Evolutionary conservation across 106 monocot genomes (phyloP).

Genomic region (Dendrobium huoshanense): DNA sequence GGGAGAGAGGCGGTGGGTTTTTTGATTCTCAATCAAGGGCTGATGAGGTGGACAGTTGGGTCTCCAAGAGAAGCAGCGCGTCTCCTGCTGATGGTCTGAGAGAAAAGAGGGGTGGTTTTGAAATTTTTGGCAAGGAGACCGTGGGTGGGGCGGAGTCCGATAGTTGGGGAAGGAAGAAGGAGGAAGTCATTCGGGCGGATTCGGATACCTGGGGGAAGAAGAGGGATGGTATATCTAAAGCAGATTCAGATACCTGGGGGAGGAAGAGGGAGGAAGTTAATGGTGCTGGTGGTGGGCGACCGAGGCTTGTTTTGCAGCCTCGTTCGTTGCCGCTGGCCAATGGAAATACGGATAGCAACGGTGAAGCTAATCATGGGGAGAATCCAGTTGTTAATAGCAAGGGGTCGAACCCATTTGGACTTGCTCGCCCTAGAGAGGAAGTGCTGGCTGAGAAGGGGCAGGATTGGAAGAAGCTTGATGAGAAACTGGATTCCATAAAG

Average conservation of each 20-base stretch:
- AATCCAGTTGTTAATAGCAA: slow-evolving; percentile 15
- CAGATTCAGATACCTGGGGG: slow-evolving; percentile 27
- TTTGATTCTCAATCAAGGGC: slow-evolving; percentile 57
- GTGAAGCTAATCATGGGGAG: slow-evolving; percentile 1
- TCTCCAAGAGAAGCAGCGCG: slow-evolving; percentile 41
- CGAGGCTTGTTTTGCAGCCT: slow-evolving; percentile 71
- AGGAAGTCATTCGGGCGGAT: slow-evolving; percentile 4
- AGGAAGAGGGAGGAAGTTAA: slow-evolving; percentile 38
- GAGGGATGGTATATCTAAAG: slow-evolving; percentile 6
- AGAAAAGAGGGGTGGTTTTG: slow-evolving; percentile 47
- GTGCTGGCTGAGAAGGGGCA: slow-evolving; percentile 80
- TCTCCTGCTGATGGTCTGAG: slow-evolving; percentile 21
- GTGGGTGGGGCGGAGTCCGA: slow-evolving; percentile 5
- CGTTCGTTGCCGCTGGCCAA: slow-evolving; percentile 47
- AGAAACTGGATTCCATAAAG: slow-evolving; percentile 55
- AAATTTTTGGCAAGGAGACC: slow-evolving; percentile 30
- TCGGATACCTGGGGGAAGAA: slow-evolving; percentile 21
- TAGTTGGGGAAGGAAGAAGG: slow-evolving; percentile 25
- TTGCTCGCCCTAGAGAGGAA: slow-evolving; percentile 78
- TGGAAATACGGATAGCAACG: slow-evolving; percentile 13
- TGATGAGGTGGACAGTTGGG: slow-evolving; percentile 71
- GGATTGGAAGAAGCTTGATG: slow-evolving; percentile 90
- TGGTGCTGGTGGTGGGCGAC: slow-evolving; percentile 33
- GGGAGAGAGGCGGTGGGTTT: slow-evolving; percentile 35
- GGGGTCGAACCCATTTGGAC: slow-evolving; percentile 69